phyloP scores from a whole-genome alignment of 345 rosid species.

The Firmiana major region DNA sequence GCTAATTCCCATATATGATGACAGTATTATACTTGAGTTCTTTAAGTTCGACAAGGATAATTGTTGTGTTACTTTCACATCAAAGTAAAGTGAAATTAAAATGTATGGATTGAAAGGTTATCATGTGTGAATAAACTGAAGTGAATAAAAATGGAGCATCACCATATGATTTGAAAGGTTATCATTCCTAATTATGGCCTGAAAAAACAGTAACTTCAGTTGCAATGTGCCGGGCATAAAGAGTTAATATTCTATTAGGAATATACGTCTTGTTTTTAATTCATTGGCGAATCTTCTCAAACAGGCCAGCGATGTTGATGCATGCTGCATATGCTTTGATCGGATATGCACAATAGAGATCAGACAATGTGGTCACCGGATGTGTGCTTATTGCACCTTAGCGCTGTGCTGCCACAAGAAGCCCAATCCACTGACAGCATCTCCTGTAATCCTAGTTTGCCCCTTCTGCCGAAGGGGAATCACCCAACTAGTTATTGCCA shows the following conservation, averaged over 20 bases:
- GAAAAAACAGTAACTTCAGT: background rate
- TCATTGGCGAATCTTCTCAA: background rate
- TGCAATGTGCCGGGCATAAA: background rate
- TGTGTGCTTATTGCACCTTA: conserved; percentile 32
- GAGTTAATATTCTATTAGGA: background rate
- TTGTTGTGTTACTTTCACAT: background rate
- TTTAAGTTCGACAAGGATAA: background rate
- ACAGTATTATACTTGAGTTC: background rate
- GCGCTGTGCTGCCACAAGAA: conserved; percentile 37
- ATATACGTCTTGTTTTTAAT: background rate
- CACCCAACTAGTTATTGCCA: conserved; percentile 19
- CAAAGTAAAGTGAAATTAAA: background rate
- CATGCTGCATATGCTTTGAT: conserved; percentile 38
- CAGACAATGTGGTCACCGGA: conserved; percentile 27
- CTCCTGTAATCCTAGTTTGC: conserved; percentile 22
- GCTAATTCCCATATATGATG: background rate
- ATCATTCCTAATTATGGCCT: background rate
- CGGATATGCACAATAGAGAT: conserved; percentile 32
- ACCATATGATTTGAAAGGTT: background rate
- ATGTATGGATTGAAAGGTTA: background rate
- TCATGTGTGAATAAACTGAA: too few species aligned
- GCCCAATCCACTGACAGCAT: conserved; percentile 17
- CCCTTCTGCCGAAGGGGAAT: conserved; percentile 29
- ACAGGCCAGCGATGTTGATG: conserved; percentile 24
- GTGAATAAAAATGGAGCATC: too few species aligned